These are phyloP conservation scores for Castanea sativa DNA, from an alignment of 306 rosid species.

Conservation along the genomic window DNA sequence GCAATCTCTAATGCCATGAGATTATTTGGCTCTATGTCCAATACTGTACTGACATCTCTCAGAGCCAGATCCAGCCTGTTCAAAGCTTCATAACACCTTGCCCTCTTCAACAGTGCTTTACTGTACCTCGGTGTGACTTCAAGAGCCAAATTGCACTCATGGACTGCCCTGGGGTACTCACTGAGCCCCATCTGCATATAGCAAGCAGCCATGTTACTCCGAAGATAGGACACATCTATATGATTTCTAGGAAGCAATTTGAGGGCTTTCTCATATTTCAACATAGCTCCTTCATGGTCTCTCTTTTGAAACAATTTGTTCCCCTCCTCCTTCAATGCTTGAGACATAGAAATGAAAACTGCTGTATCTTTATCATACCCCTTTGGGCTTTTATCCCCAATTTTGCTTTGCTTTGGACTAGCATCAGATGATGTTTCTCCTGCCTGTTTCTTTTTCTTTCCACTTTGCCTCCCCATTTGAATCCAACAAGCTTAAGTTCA, in stretches of 20 bases:
- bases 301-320: conserved; percentile 81
- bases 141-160: conserved; percentile 88
- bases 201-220: conserved; percentile 91
- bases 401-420: conserved; percentile 32
- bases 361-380: conserved; percentile 54
- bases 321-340: conserved; percentile 80
- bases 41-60: conserved; percentile 63
- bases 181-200: conserved; percentile 92
- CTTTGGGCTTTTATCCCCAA: conserved; percentile 39
- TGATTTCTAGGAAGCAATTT: conserved; percentile 77
- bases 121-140: conserved; percentile 76
- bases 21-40: conserved; percentile 75
- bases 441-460: conserved; percentile 58
- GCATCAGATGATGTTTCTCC: conserved; percentile 46
- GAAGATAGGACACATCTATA: conserved; percentile 73
- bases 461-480: conserved; percentile 69
- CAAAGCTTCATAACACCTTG: conserved; percentile 87
- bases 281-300: conserved; percentile 74
- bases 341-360: conserved; percentile 61
- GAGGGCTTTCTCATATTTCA: conserved; percentile 78
- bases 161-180: conserved; percentile 82
- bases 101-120: conserved; percentile 87
- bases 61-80: conserved; percentile 82
- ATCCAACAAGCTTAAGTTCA: conserved; percentile 32
- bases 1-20: conserved; percentile 76